phyloP scores from a whole-genome alignment of 352 stramenopile genomes.

The Thraustochytrium aureum region DNA sequence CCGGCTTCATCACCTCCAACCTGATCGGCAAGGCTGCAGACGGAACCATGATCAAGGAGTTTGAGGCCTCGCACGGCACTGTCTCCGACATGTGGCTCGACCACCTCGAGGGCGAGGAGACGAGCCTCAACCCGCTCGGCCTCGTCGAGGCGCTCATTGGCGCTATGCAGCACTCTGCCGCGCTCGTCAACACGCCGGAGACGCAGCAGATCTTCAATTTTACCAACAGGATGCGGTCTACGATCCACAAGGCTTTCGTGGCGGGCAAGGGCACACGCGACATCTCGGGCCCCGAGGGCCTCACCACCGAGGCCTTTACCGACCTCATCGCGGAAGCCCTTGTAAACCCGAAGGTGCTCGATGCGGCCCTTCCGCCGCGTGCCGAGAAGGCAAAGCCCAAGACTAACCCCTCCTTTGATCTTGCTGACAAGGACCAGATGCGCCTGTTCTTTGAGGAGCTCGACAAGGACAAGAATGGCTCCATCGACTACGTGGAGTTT shows the following conservation, averaged over 20 bases:
- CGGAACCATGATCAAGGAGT: slow-evolving; percentile 76
- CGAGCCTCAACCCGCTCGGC: slow-evolving; percentile 75
- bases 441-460: slow-evolving; percentile 70
- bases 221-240: slow-evolving; percentile 64
- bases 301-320: slow-evolving; percentile 77
- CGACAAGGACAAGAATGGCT: slow-evolving; percentile 70
- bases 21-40: slow-evolving; percentile 71
- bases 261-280: slow-evolving; percentile 76
- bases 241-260: slow-evolving; percentile 77
- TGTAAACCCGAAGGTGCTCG: background rate
- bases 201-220: slow-evolving; percentile 63
- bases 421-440: slow-evolving; percentile 65
- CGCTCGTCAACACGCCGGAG: slow-evolving; percentile 25
- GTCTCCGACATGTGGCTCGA: slow-evolving; percentile 76
- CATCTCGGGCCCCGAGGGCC: slow-evolving; percentile 72
- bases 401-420: slow-evolving; percentile 45
- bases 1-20: slow-evolving; percentile 81
- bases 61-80: slow-evolving; percentile 79
- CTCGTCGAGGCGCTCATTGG: slow-evolving; percentile 76
- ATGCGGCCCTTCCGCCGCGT: background rate
- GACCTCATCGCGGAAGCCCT: slow-evolving; percentile 48
- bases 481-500: slow-evolving; percentile 75
- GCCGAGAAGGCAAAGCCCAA: slow-evolving; percentile 48
- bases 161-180: slow-evolving; percentile 67
- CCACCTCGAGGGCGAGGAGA: slow-evolving; percentile 75